Evolutionary conservation across 2,329 filamentous ascomycete genomes (phyloP), one percentile per base, ranked within the genome.

Genomic region (Calonectria crousiana): DNA sequence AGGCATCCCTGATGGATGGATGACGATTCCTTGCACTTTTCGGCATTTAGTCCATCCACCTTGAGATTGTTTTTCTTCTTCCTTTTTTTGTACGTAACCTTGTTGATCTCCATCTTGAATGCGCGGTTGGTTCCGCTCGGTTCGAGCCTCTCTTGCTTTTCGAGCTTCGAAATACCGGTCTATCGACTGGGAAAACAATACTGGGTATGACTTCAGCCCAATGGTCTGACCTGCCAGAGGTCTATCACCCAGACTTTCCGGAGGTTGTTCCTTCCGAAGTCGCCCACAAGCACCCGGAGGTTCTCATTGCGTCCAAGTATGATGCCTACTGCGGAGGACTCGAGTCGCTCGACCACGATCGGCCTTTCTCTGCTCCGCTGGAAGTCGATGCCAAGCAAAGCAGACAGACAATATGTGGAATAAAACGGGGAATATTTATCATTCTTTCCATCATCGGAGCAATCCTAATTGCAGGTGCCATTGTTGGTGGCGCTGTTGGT

Each of bases 401-500:
- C 36, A 38, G 60, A 14, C 64, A 38, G 6, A 64, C 64, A 26
- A 64, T 72, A 68, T 72, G 64, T n/a, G 70, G 70, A 18, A 28
- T 72, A 18, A 72, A 64, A n/a, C 64, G 70, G 2, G 67, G 6
- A 1, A n/a, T 58, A 18, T 68, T 68, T 20, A 58, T 72, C 6
- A 38, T 68, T 16, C 8, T 68, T 10, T 53, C 44, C 9, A 49
- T 38, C 8, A 26, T 72, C 41, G 30, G n/a, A 23, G 32, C 16
- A 32, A 26, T 68, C 23, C 2, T 72, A 41, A 36, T 72, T 11
- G 47, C 68, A 11, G 70, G 70, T 10, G 70, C 64, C 18, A 62
- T 72, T 26, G 70, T 72, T n/a, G 64, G 70, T 10, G 70, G 70
- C 23, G 64, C 64, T 20, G 64, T 72, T 2, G 64, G 64, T 14